Base-by-base conservation (phyloP, 306 rosid genomes). In the Cajanus cajan region DNA sequence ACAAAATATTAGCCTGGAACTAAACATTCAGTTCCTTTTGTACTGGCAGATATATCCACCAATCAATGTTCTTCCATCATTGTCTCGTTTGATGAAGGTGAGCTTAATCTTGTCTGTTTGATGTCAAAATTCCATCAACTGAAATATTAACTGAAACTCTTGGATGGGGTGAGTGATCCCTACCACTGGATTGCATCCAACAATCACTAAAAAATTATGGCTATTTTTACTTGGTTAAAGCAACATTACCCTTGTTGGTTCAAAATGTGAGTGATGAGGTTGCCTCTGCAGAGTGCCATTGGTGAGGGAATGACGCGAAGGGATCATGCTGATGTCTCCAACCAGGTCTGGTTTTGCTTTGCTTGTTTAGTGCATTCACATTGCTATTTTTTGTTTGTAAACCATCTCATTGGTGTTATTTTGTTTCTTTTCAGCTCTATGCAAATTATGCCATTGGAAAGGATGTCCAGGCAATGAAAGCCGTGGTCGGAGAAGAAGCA, bases 391-490 rank as follows among this genome's bases (percentile, higher is more conserved):
- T 31, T 15, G 43, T 55, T 43, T 41, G 24, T 37, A 81, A 25
- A 25, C 33, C 36, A 44, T 85, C 67, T 82, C 65, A 87, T 63
- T 44, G 44, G 69, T 78, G 58, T 37, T 76, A 8, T 39, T 31
- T 16, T 78, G 36, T 64, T 71, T 36, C 22, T 43, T 78, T 64
- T 71, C 89, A 96, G 98, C 92, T 96, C 25, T 96, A 93, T 84
- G 99, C 99, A 86, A 96, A 96, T 79, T 96, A 96, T 86, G 99
- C 98, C 52, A 96, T 93, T 78, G 99, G 99, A 82, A 96, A 96
- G 88, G 99, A 96, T 87, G 99, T 96, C 64, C 99, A 96, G 73
- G 98, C 99, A 73, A 96, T 96, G 99, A 96, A 96, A 87, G 99
- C 97, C 31, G 98, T 96, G 84, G 99, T 96, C 0, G 99, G 99